These are phyloP conservation scores for Ceratocystis lukuohia DNA, from an alignment of 2,329 filamentous ascomycete species.

Conservation along the genomic window DNA sequence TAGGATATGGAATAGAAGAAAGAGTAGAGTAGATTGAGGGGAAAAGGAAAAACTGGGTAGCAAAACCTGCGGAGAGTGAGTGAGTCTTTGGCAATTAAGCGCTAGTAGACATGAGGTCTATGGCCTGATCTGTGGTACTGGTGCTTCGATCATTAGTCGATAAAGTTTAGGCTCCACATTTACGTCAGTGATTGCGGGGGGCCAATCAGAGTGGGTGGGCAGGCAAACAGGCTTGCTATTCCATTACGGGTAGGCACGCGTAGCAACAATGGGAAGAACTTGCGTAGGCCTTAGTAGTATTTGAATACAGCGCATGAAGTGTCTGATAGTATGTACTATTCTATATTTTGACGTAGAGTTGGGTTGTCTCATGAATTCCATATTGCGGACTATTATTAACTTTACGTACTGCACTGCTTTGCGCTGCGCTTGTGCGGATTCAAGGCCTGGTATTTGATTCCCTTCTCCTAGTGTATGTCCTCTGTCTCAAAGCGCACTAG, in stretches of 20 bases:
- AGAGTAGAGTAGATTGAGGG: not conserved
- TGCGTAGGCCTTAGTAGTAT: not conserved
- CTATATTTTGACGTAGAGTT: too few relatives aligned
- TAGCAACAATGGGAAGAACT: not conserved
- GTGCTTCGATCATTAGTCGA: not conserved
- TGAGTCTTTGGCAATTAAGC: too few relatives aligned
- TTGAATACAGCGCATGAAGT: not conserved
- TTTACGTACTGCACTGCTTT: too few relatives aligned
- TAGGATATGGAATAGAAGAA: not conserved
- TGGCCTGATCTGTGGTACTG: not conserved
- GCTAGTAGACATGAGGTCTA: not conserved
- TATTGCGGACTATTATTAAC: too few relatives aligned
- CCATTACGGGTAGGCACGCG: not conserved
- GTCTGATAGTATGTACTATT: too few relatives aligned
- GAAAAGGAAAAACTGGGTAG: not conserved
- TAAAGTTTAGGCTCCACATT: not conserved
- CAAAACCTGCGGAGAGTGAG: too few relatives aligned
- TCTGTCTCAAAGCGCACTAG: constrained; percentile 47
- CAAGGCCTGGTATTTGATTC: not conserved
- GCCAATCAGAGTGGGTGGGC: not conserved
- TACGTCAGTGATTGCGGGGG: constrained; percentile 1
- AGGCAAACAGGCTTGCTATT: not conserved
- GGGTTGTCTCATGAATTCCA: too few relatives aligned
- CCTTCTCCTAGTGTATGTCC: constrained; percentile 24
- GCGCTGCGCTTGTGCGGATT: not conserved